These are phyloP conservation scores for Suillus lakei DNA, from an alignment of 768 basidiomycete genomes.

Conservation along the genomic window DNA sequence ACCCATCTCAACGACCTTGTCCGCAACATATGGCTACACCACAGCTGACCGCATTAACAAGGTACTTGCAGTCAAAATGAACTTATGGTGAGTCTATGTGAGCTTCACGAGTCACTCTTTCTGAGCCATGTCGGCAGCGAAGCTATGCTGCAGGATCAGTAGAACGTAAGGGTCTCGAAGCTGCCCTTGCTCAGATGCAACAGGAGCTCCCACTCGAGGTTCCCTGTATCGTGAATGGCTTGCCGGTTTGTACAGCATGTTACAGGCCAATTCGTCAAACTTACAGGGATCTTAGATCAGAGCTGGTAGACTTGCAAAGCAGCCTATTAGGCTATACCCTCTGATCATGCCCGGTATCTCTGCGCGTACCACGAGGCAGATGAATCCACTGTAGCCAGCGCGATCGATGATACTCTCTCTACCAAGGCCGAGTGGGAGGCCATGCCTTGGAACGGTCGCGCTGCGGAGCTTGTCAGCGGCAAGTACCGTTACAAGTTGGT, in stretches of 20 bases:
- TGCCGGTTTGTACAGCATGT: slow-evolving; percentile 57
- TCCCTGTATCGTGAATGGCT: slow-evolving; percentile 91
- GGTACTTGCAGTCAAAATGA: slow-evolving; percentile 90
- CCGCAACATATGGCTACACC: slow-evolving; percentile 65
- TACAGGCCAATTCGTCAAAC: background rate
- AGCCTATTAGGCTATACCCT: slow-evolving; percentile 85
- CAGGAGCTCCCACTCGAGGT: slow-evolving; percentile 88
- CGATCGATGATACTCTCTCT: slow-evolving; percentile 86
- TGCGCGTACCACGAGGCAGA: slow-evolving; percentile 92
- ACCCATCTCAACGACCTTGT: slow-evolving; percentile 9
- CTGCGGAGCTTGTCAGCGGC: slow-evolving; percentile 92
- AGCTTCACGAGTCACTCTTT: background rate
- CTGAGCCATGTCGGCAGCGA: slow-evolving; percentile 47
- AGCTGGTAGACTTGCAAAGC: slow-evolving; percentile 79
- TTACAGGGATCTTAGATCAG: slow-evolving; percentile 56
- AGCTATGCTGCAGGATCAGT: slow-evolving; percentile 77
- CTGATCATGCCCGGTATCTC: slow-evolving; percentile 81
- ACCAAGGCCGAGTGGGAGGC: slow-evolving; percentile 92
- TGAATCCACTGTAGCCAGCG: slow-evolving; percentile 68
- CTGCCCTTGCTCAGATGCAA: slow-evolving; percentile 80
- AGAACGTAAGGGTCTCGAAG: slow-evolving; percentile 76
- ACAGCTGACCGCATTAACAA: slow-evolving; percentile 86
- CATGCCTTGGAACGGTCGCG: slow-evolving; percentile 95
- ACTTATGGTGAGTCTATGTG: slow-evolving; percentile 69
- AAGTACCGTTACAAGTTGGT: slow-evolving; percentile 96